Evolutionary conservation across 305 asterid species (phyloP), one percentile per base, ranked within the genome.

Genomic region (Striga hermonthica): DNA sequence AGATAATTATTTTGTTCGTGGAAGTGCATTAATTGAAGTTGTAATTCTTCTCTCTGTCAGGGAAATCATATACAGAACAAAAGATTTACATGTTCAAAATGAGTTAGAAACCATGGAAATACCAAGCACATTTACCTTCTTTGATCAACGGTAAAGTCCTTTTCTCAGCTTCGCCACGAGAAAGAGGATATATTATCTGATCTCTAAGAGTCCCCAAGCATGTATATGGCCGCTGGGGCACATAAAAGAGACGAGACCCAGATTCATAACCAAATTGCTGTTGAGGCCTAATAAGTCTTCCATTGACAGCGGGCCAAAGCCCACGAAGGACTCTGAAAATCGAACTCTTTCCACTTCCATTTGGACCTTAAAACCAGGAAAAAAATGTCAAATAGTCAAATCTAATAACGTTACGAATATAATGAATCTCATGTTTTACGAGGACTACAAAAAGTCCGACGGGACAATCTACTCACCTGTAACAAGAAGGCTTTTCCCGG

Each of bases 311-410:
- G 35, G 97, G 99, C 99, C 99, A 93, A 59, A 93, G 95, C 65
- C 95, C 97, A 62, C 96, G 83, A 61, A 93, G 96, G 63, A 90
- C 99, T 84, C 99, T 76, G 82, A 93, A 93, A 73, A 93, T 76
- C 10, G 99, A 93, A 78, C 99, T 93, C 83, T 93, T 90, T 59
- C 99, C 99, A 79, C 97, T 93, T 74, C 99, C 99, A 76, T 93
- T 93, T 72, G 99, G 99, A 74, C 99, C 96, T 93, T 71, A 52
- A 64, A 50, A 77, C 58, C 31, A 22, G 78, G 57, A 76, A 57
- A 35, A 34, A 57, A 57, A 12, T 5, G 11, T 34, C 15, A 34
- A 22, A 57, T 11, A 56, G 60, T 28, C 11, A 56, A 22, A 15
- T 22, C 12, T 9, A n/a, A 4, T 50, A 13, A 50, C 57, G 16